Conservation (phyloP, 495 filamentous ascomycete genomes). For the Aspergillus conjunctus region DNA sequence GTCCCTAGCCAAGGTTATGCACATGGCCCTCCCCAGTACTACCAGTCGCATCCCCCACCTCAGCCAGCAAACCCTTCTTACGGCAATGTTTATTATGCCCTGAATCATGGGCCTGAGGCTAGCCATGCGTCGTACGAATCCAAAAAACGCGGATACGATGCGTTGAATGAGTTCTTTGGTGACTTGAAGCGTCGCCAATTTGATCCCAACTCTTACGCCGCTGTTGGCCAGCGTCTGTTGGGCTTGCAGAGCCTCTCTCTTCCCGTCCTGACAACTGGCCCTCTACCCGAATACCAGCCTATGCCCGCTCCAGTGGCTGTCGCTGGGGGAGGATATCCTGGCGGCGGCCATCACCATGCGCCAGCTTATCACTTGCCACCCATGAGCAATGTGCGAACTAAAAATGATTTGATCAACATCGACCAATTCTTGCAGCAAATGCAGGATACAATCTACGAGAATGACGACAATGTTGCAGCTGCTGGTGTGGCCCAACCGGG, state of each 20-base stretch:
- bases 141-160: constrained; percentile 82
- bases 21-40: constrained; percentile 56
- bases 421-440: constrained; percentile 94
- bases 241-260: constrained; percentile 67
- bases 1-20: constrained; percentile 49
- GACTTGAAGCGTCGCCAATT: constrained; percentile 87
- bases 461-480: constrained; percentile 73
- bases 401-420: constrained; percentile 87
- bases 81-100: constrained; percentile 71
- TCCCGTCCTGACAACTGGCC: constrained; percentile 63
- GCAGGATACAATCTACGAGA: constrained; percentile 92
- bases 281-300: constrained; percentile 64
- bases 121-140: constrained; percentile 58
- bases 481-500: constrained; percentile 72
- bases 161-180: constrained; percentile 90
- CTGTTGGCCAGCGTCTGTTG: constrained; percentile 77
- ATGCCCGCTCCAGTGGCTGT: constrained; percentile 59
- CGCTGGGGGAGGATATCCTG: constrained; percentile 55
- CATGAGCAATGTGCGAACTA: constrained; percentile 84
- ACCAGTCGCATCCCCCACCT: constrained; percentile 57
- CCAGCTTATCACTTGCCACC: constrained; percentile 74
- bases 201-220: constrained; percentile 78
- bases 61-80: constrained; percentile 56
- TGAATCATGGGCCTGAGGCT: constrained; percentile 55
- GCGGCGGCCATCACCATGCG: constrained; percentile 49